Conservation (phyloP, 495 filamentous ascomycete genomes). For the Neurospora intermedia region DNA sequence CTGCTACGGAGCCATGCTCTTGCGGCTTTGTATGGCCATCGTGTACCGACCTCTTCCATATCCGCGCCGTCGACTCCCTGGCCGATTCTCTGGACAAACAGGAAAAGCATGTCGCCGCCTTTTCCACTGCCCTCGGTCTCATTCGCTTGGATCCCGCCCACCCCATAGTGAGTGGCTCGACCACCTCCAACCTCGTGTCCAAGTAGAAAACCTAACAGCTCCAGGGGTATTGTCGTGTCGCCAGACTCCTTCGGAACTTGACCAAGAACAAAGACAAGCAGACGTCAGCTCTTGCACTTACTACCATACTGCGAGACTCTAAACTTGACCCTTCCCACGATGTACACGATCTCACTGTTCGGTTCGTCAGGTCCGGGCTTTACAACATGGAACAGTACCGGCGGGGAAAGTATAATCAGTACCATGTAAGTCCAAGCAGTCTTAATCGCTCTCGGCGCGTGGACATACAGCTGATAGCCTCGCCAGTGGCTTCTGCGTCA, state of each 20-base stretch:
- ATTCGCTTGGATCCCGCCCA: slow-evolving; percentile 15
- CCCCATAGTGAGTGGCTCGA: slow-evolving; percentile 7
- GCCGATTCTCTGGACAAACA: slow-evolving; percentile 11
- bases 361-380: slow-evolving; percentile 12
- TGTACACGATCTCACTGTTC: slow-evolving; percentile 2
- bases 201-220: background rate
- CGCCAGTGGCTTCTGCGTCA: slow-evolving; percentile 10
- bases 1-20: slow-evolving; percentile 5
- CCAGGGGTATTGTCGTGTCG: slow-evolving; percentile 21
- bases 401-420: slow-evolving; percentile 2
- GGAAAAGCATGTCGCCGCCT: slow-evolving; percentile 9
- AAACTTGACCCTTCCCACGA: background rate
- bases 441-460: background rate
- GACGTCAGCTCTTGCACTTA: slow-evolving; percentile 1
- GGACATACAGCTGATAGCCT: background rate
- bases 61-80: slow-evolving; percentile 12
- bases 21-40: slow-evolving; percentile 19
- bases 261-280: background rate
- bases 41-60: slow-evolving; percentile 8
- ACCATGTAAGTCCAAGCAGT: slow-evolving; percentile 6
- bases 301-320: slow-evolving; percentile 4
- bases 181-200: background rate
- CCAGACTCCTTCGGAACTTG: slow-evolving; percentile 11
- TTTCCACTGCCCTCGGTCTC: slow-evolving; percentile 15
- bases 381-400: slow-evolving; percentile 5